phyloP scores from a whole-genome alignment of 2,329 filamentous ascomycete species.

The Aspergillus eucalypticola region DNA sequence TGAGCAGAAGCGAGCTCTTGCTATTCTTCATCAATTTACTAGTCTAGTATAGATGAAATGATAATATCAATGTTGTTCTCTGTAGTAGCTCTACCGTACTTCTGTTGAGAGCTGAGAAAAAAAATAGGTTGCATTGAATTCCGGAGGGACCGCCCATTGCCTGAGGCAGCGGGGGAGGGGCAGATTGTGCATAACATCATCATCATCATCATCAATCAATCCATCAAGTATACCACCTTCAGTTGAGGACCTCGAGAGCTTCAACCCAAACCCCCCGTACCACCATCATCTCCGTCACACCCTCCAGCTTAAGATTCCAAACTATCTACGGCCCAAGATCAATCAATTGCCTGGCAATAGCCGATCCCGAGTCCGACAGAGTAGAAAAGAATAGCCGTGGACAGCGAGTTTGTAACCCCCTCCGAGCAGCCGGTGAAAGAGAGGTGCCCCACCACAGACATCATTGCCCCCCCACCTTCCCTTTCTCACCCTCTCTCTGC shows the following conservation, averaged over 20 bases:
- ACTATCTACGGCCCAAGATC: not conserved
- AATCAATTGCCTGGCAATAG: not conserved
- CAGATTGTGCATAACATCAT: not conserved
- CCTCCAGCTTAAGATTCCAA: too few relatives aligned
- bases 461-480: constrained; percentile 38
- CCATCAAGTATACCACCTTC: too few relatives aligned
- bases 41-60: too few relatives aligned
- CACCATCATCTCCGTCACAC: too few relatives aligned
- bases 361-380: not conserved
- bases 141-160: constrained; percentile 11
- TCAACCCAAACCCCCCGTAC: too few relatives aligned
- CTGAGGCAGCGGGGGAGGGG: constrained; percentile 9
- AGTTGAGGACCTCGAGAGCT: too few relatives aligned
- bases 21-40: too few relatives aligned
- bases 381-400: not conserved
- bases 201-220: not conserved
- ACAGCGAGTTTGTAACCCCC: not conserved
- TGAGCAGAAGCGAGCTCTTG: too few relatives aligned
- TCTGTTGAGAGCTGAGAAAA: not conserved
- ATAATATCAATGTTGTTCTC: not conserved
- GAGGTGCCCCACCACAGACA: constrained; percentile 32
- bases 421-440: constrained; percentile 18
- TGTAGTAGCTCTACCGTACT: not conserved
- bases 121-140: not conserved
- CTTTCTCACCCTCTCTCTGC: constrained; percentile 13